A percentile compares a stretch with the other conserved stretches of the same genome.
phyloP scores from a whole-genome alignment of 2,329 filamentous ascomycete genomes.

The Alternaria consortialis region DNA sequence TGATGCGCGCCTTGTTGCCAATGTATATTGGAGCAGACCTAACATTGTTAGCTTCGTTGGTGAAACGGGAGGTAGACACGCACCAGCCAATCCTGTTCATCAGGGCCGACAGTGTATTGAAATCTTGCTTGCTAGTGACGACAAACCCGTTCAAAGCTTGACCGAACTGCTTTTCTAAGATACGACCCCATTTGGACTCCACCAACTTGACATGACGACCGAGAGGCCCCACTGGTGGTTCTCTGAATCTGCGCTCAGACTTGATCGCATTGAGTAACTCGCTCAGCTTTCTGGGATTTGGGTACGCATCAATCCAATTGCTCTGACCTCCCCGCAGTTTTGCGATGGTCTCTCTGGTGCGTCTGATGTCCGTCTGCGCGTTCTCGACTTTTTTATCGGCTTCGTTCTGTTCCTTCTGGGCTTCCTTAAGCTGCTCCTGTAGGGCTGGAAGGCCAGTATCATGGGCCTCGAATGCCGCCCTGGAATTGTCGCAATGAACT shows the following conservation, averaged over 20 bases:
- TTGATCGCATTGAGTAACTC: slow-evolving; percentile 74
- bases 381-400: slow-evolving; percentile 40
- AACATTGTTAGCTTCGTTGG: slow-evolving; percentile 9
- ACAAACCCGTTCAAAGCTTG: slow-evolving; percentile 77
- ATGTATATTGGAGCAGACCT: slow-evolving; percentile 70
- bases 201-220: slow-evolving; percentile 79
- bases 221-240: slow-evolving; percentile 82
- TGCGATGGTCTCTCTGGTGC: slow-evolving; percentile 61
- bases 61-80: neutral
- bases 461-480: slow-evolving; percentile 54
- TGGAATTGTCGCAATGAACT: slow-evolving; percentile 58
- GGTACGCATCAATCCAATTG: slow-evolving; percentile 71
- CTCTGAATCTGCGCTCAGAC: slow-evolving; percentile 72
- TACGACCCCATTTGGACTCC: slow-evolving; percentile 82
- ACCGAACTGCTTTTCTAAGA: slow-evolving; percentile 83
- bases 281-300: slow-evolving; percentile 62
- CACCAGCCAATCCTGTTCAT: slow-evolving; percentile 59
- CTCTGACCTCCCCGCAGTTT: slow-evolving; percentile 65
- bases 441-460: slow-evolving; percentile 47
- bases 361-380: slow-evolving; percentile 60
- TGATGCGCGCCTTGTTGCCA: slow-evolving; percentile 63
- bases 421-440: slow-evolving; percentile 46
- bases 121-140: slow-evolving; percentile 79
- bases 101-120: slow-evolving; percentile 70
- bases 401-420: slow-evolving; percentile 30